Percentiles rank a stretch among this genome's conserved stretches.
These are phyloP conservation scores for Leccinellum rugosiceps DNA, from an alignment of 768 basidiomycete genomes.

Conservation along the genomic window DNA sequence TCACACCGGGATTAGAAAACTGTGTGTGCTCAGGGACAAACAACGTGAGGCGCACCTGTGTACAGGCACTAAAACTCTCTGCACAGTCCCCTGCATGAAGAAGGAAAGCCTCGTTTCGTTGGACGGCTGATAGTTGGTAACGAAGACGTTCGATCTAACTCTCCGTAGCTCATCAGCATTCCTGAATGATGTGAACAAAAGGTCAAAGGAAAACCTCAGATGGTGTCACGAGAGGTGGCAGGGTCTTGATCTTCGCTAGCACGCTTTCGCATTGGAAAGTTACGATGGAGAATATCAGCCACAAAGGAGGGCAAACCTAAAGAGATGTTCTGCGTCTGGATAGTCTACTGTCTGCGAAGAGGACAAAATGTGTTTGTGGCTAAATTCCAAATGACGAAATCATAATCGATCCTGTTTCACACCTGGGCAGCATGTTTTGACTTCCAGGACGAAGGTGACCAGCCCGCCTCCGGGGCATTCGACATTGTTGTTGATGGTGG, in stretches of 20 bases:
- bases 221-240: slow-evolving; percentile 91
- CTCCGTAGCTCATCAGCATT: slow-evolving; percentile 21
- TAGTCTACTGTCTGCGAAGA: slow-evolving; percentile 62
- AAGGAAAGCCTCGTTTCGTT: slow-evolving; percentile 86
- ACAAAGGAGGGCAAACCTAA: slow-evolving; percentile 40
- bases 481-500: slow-evolving; percentile 7
- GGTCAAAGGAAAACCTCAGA: slow-evolving; percentile 68
- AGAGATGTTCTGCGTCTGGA: slow-evolving; percentile 58
- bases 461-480: slow-evolving; percentile 27
- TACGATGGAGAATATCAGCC: not conserved
- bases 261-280: slow-evolving; percentile 46
- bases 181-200: slow-evolving; percentile 14
- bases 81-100: slow-evolving; percentile 98
- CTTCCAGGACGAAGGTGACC: slow-evolving; percentile 83
- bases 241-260: slow-evolving; percentile 65
- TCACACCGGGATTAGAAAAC: slow-evolving; percentile 5
- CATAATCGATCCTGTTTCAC: slow-evolving; percentile 7
- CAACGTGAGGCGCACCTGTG: slow-evolving; percentile 55
- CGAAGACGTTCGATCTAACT: slow-evolving; percentile 77
- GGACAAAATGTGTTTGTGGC: not conserved
- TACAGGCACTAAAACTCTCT: slow-evolving; percentile 92
- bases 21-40: slow-evolving; percentile 7
- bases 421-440: slow-evolving; percentile 76
- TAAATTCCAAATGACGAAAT: not conserved
- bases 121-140: slow-evolving; percentile 74